Evolutionary conservation across 1,284 basidiomycete genomes (phyloP), one percentile per base, ranked within the genome.

Genomic region (Cutaneotrichosporon sp.): DNA sequence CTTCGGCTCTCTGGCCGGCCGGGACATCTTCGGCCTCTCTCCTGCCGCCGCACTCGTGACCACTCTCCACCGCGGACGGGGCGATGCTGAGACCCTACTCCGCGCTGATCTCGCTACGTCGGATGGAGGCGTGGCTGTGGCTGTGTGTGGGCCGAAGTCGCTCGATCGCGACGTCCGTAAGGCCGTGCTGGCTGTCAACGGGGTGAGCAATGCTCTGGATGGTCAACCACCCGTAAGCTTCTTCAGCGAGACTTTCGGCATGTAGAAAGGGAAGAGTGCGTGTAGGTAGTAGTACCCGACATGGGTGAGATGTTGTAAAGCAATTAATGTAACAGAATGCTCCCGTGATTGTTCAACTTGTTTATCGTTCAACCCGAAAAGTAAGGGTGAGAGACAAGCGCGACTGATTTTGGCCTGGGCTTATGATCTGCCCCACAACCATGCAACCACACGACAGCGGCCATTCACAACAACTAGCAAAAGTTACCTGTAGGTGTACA

Each of bases 171-270:
- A 68, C 22, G 64, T 68, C 7, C 55, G 69, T 42, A 42, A 55
- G 9, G 72, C 72, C 5, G 71, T 73, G 2, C 59, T 57, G 30
- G 21, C 53, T 8, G 68, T 72, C 31, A 69, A 70, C 61, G 58
- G 56, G 8, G 51, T 69, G 2, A 16, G 34, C 6, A 61, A 56
- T 32, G 63, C 73, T 11, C 36, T 68, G 16, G 49, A 56, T 4
- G 73, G 72, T 7, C 72, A 75, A 56, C 63, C 61, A 22, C 38
- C 56, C 16, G 65, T 75, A 49, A 56, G 64, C 47, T 67, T 73
- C 58, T 63, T 69, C 53, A 61, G 66, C 31, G 73, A 73, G 66
- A 69, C 63, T 31, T 75, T 75, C 50, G 72, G 73, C 26, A 16
- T 26, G 50, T 51, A 26, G 26, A 26, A 26, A 26, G 26, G 1